Conservation (phyloP, 192 early-diverging fungal genomes). For the Entomortierella chlamydospora region DNA sequence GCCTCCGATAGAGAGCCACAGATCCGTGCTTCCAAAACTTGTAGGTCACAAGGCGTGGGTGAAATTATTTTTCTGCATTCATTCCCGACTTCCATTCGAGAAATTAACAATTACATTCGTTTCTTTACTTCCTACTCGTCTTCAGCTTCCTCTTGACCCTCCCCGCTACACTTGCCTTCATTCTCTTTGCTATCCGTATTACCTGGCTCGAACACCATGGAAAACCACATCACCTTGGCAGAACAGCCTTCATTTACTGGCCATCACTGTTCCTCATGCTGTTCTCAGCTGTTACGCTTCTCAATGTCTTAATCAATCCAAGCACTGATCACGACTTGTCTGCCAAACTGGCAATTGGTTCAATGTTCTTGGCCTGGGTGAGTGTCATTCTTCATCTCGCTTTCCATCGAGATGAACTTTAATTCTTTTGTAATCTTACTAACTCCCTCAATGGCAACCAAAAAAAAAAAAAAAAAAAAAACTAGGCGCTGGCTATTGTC, state of each 20-base stretch:
- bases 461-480: neutral
- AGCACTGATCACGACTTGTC: neutral
- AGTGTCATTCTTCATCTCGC: neutral
- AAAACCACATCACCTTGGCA: constrained; percentile 19
- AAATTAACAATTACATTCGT: too few species aligned
- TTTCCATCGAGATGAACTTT: neutral
- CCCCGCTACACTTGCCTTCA: constrained; percentile 4
- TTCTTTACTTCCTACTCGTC: neutral
- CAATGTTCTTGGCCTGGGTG: constrained; percentile 32
- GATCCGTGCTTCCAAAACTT: constrained; percentile 19
- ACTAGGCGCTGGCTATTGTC: constrained; percentile 20
- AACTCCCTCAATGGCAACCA: neutral
- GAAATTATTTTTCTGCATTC: neutral
- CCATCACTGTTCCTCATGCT: constrained; percentile 18
- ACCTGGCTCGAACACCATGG: constrained; percentile 15
- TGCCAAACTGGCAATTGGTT: neutral
- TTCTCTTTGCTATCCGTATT: constrained; percentile 11
- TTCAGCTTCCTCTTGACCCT: constrained; percentile 21
- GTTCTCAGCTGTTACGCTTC: neutral
- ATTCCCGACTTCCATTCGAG: neutral
- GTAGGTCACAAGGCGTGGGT: neutral
- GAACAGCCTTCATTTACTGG: constrained; percentile 32
- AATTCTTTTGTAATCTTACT: too few species aligned
- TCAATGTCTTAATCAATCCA: neutral
- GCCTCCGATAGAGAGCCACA: neutral